Base-by-base conservation (phyloP, 106 monocot species). In the Narthecium ossifragum region DNA sequence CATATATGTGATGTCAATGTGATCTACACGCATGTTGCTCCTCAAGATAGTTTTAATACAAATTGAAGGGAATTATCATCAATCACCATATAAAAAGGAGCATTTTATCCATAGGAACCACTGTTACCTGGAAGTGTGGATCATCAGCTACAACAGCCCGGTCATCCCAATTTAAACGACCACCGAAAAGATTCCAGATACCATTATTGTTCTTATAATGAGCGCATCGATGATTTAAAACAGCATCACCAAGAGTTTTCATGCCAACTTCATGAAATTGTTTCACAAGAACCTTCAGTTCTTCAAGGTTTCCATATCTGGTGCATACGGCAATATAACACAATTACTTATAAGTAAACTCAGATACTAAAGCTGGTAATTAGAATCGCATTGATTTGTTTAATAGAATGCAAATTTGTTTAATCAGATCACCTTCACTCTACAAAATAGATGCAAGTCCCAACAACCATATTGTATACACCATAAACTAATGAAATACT, bases 211-310 rank as follows among this genome's bases (percentile, higher is more conserved):
- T 90, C 69, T 80, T 37, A 56, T n/a, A 73, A 25, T 90, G 85
- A 55, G 94, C 94, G 69, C 94, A 94, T 57, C 94, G 78, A 68
- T 94, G 94, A 72, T 94, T 94, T 53, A 94, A 69, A n/a, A 94
- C 94, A 55, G 40, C 94, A 68, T 94, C 94, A 64, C 94, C 94
- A 66, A 94, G 83, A 59, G 86, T 90, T 68, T 78, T 94, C 25
- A 94, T 71, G 14, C 75, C 86, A 17, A 70, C 94, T 33, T 80
- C 78, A 72, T 90, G 94, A 23, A 86, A 78, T 33, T 17, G 80
- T 9, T 73, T 72, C 40, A 94, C 94, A 55, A 90, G 67, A 26
- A 64, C 63, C 73, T 83, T 89, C 67, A 94, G 57, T 46, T 94
- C 80, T 72, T 94, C 90, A 60, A 86, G 67, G 46, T 24, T 86